These are phyloP conservation scores for Lactarius indigo DNA, from an alignment of 768 basidiomycete genomes.

Conservation along the genomic window DNA sequence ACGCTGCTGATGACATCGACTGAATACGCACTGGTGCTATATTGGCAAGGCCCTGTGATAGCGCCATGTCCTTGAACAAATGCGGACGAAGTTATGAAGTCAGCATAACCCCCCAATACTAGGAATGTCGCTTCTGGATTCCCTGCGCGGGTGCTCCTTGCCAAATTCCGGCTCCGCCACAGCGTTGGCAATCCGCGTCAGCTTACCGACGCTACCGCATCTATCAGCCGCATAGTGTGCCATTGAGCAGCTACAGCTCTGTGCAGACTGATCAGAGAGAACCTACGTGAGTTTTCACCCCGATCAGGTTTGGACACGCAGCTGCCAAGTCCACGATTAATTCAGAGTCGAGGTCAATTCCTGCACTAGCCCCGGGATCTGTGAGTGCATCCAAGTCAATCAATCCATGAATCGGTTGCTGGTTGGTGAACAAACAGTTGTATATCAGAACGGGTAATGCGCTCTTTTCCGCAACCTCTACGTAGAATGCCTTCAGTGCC, in stretches of 20 bases:
- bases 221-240: slow-evolving; percentile 35
- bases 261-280: neutral
- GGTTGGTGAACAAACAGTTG: slow-evolving; percentile 53
- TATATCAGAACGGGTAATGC: slow-evolving; percentile 88
- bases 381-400: slow-evolving; percentile 11
- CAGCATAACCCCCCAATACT: slow-evolving; percentile 81
- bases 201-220: slow-evolving; percentile 89
- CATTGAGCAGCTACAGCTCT: slow-evolving; percentile 8
- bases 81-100: slow-evolving; percentile 73
- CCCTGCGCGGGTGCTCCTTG: slow-evolving; percentile 60
- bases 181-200: slow-evolving; percentile 74
- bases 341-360: slow-evolving; percentile 90
- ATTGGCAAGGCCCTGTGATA: slow-evolving; percentile 88
- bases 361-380: slow-evolving; percentile 86
- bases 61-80: slow-evolving; percentile 80
- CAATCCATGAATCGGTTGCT: neutral
- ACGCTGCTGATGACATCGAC: neutral
- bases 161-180: slow-evolving; percentile 57
- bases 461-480: slow-evolving; percentile 72
- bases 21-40: slow-evolving; percentile 59
- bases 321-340: slow-evolving; percentile 75
- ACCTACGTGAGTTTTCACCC: slow-evolving; percentile 88
- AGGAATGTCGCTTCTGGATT: slow-evolving; percentile 67
- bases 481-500: slow-evolving; percentile 77
- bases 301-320: slow-evolving; percentile 73